A percentile compares a stretch with the other conserved stretches of the same genome.
These are phyloP conservation scores for Blastomyces percursus DNA, from an alignment of 2,329 filamentous ascomycete genomes.

Conservation along the genomic window DNA sequence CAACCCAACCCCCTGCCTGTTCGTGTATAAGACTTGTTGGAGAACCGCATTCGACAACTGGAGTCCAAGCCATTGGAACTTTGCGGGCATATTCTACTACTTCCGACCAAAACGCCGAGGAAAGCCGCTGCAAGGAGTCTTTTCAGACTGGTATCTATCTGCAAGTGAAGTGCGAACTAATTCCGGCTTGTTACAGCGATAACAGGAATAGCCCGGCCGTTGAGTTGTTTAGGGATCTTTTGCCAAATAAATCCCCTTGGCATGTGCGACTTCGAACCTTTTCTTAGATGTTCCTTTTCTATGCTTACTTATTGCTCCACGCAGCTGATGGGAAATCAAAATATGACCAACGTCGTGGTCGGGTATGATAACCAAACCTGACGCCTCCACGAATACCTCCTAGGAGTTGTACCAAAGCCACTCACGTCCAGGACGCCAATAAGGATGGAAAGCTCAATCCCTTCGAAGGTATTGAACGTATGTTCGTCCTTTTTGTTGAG, in stretches of 20 bases:
- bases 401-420: constrained; percentile 6
- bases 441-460: constrained; percentile 7
- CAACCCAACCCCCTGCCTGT: neutral
- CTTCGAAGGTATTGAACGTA: constrained; percentile 6
- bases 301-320: neutral
- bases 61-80: neutral
- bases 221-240: neutral
- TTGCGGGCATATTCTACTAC: neutral
- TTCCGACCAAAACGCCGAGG: constrained; percentile 9
- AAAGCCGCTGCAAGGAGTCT: constrained; percentile 6
- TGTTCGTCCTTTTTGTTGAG: constrained; percentile 12
- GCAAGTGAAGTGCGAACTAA: neutral
- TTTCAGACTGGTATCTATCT: neutral
- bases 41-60: constrained; percentile 4
- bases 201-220: neutral
- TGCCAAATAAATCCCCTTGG: constrained; percentile 6
- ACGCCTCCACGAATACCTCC: constrained; percentile 9
- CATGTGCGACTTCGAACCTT: constrained; percentile 1
- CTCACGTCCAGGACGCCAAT: constrained; percentile 5
- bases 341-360: constrained; percentile 10
- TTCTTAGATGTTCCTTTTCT: neutral
- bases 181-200: neutral
- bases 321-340: constrained; percentile 6
- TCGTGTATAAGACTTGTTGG: constrained; percentile 5
- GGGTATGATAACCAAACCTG: constrained; percentile 5